Conservation (phyloP, 2,329 filamentous ascomycete genomes). For the Exserohilum rostratum region DNA sequence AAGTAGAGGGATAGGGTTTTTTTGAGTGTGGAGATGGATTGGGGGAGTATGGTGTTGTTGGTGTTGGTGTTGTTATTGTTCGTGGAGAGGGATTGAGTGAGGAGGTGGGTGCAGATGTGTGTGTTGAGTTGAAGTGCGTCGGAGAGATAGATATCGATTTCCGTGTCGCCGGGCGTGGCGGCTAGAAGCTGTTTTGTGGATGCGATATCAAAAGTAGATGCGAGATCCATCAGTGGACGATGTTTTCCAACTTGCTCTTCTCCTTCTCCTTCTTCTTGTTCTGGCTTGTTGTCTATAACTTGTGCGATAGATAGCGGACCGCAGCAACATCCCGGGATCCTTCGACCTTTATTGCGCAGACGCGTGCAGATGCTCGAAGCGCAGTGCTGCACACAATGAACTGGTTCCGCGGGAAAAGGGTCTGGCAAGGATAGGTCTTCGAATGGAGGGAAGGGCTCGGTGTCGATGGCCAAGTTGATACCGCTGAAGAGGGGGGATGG, state of each 20-base stretch:
- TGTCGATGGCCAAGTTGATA: conserved; percentile 8
- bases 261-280: neutral
- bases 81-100: neutral
- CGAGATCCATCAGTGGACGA: no score
- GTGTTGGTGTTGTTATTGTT: neutral
- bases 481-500: conserved; percentile 11
- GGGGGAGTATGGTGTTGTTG: no score
- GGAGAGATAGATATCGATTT: neutral
- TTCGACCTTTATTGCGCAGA: neutral
- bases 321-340: no score
- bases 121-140: no score
- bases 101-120: no score
- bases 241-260: no score
- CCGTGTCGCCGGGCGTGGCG: no score
- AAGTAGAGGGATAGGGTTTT: conserved; percentile 10
- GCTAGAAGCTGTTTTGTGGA: neutral
- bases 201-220: no score
- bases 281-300: no score
- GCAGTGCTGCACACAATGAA: conserved; percentile 1
- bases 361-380: neutral
- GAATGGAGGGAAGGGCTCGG: conserved; percentile 8
- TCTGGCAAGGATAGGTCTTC: neutral
- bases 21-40: conserved; percentile 2
- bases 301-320: neutral
- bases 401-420: neutral